Percentiles rank a stretch among this genome's conserved stretches.
Conservation (phyloP, 2,329 filamentous ascomycete genomes). For the Falciphora oryzae region DNA sequence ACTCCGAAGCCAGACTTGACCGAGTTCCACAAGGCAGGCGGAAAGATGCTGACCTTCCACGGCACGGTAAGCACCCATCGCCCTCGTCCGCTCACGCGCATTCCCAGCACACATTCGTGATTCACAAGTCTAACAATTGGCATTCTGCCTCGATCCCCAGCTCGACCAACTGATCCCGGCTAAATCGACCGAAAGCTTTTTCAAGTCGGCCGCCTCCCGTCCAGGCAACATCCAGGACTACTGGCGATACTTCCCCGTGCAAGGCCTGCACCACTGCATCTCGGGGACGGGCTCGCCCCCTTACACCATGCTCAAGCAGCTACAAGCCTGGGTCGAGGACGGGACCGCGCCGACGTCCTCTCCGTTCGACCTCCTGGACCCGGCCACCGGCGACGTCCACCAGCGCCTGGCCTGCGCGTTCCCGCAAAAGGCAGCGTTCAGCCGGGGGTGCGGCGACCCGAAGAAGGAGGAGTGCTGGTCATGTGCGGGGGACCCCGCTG, state of each 20-base stretch:
- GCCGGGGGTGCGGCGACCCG: not conserved
- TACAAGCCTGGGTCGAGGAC: slow-evolving; percentile 24
- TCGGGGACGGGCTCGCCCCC: slow-evolving; percentile 23
- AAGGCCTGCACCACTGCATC: slow-evolving; percentile 27
- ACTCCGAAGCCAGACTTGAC: slow-evolving; percentile 24
- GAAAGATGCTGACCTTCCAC: slow-evolving; percentile 46
- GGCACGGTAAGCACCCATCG: not conserved
- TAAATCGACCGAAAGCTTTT: slow-evolving; percentile 17
- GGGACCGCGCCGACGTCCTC: slow-evolving; percentile 10
- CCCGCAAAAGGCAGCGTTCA: slow-evolving; percentile 24
- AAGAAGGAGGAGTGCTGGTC: slow-evolving; percentile 8
- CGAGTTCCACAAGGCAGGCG: slow-evolving; percentile 35
- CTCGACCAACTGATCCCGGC: slow-evolving; percentile 16
- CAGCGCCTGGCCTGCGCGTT: slow-evolving; percentile 35
- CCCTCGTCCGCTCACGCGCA: not conserved
- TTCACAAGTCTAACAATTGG: not conserved
- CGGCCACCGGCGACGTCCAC: not conserved
- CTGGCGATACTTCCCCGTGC: slow-evolving; percentile 26
- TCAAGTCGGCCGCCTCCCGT: slow-evolving; percentile 16
- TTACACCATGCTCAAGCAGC: slow-evolving; percentile 19
- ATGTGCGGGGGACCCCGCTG: not conserved
- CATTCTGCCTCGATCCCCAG: not conserved
- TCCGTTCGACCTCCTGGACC: slow-evolving; percentile 7
- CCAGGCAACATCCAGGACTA: slow-evolving; percentile 23
- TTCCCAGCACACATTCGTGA: not conserved